phyloP scores from a whole-genome alignment of 805 yeast species.

The Kodamaea nitidulidarum region DNA sequence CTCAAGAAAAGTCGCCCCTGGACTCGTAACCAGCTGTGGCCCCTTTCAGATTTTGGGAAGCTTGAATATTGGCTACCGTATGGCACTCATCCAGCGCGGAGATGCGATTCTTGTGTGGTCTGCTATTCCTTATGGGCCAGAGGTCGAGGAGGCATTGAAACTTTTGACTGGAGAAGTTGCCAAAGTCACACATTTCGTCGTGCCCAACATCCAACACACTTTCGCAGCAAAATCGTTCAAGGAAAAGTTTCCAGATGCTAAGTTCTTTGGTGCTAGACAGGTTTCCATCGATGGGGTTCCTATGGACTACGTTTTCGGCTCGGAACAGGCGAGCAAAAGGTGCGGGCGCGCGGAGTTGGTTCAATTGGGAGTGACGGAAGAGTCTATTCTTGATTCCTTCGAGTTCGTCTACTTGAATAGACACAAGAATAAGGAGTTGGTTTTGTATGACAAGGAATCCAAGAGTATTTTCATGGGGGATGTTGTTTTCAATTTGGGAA shows the following conservation, averaged over 20 bases:
- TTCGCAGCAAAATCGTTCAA: constrained; percentile 12
- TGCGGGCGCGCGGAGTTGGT: constrained; percentile 14
- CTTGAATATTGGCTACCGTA: constrained; percentile 39
- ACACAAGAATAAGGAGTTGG: constrained; percentile 14
- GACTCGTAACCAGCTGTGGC: constrained; percentile 32
- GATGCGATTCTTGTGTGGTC: constrained; percentile 14
- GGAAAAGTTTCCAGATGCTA: constrained; percentile 12
- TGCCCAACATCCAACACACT: constrained; percentile 14
- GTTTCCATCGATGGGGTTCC: constrained; percentile 1
- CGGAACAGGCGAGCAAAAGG: constrained; percentile 1
- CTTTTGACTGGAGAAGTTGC: constrained; percentile 10
- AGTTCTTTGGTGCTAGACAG: constrained; percentile 10
- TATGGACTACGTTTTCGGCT: constrained; percentile 5
- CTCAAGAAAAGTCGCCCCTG: constrained; percentile 28
- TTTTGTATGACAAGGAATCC: constrained; percentile 12
- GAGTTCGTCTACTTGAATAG: constrained; percentile 12
- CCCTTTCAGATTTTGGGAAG: constrained; percentile 29
- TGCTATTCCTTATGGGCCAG: constrained; percentile 14
- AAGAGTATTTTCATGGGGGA: constrained; percentile 14
- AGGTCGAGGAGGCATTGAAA: constrained; percentile 12
- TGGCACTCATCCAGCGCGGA: constrained; percentile 33
- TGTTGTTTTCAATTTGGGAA: constrained; percentile 12
- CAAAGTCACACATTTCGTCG: constrained; percentile 12
- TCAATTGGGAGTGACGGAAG: constrained; percentile 9
- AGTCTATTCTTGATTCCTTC: constrained; percentile 9